Conservation (phyloP, 768 basidiomycete species). For the Naganishia vishniacii region DNA sequence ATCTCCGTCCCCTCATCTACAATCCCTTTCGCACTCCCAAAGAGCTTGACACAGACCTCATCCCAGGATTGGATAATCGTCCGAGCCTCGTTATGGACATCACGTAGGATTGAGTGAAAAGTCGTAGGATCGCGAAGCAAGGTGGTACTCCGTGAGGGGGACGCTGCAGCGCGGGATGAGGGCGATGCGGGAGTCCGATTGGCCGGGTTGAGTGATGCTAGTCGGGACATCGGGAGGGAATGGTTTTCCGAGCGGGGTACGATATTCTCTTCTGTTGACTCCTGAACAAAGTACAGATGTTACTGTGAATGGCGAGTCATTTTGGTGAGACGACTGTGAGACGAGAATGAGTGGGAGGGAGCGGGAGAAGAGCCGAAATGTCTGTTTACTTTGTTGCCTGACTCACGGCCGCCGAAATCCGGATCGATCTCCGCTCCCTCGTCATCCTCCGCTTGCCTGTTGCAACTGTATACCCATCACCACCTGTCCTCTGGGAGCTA, state of each 20-base stretch:
- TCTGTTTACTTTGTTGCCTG: constrained; percentile 16
- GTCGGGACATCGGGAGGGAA: neutral
- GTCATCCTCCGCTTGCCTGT: neutral
- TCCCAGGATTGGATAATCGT: neutral
- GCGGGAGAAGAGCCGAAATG: neutral
- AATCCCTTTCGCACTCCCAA: constrained; percentile 2
- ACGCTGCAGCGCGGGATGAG: constrained; percentile 11
- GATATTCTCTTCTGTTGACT: no score
- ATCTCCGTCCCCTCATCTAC: constrained; percentile 17
- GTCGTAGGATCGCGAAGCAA: constrained; percentile 1
- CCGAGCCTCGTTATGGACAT: constrained; percentile 17
- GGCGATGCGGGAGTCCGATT: constrained; percentile 13
- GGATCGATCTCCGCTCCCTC: neutral
- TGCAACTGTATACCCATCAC: neutral
- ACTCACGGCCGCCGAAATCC: neutral
- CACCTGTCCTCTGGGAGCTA: no score
- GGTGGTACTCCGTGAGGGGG: neutral
- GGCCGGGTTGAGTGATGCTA: constrained; percentile 14
- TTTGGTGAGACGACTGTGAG: neutral
- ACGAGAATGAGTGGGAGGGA: neutral
- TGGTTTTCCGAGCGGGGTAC: no score
- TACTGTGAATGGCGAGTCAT: no score
- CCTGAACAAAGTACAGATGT: no score
- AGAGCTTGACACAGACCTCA: constrained; percentile 7
- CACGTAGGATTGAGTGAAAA: constrained; percentile 11